A percentile compares a stretch with the other conserved stretches of the same genome.
Evolutionary conservation across 208 protist genomes (phyloP).

Genomic region (Leishmania major): DNA sequence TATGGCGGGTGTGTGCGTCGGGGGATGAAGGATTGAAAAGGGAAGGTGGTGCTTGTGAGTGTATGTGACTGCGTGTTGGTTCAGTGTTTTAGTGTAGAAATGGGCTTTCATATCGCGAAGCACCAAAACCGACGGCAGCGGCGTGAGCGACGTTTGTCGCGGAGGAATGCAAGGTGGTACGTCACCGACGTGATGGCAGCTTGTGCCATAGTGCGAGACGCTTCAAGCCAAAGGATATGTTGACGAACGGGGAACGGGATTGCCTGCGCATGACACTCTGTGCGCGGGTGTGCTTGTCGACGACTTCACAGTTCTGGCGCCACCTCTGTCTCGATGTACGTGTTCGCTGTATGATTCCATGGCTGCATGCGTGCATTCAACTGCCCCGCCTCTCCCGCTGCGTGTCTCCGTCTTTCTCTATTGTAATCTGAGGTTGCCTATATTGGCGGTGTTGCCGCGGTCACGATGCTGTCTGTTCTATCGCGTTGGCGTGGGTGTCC

Average conservation of each 20-base stretch:
- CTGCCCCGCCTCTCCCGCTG: not conserved
- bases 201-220: not conserved
- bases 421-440: not conserved
- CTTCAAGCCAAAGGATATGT: not conserved
- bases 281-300: no score
- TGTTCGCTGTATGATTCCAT: not conserved
- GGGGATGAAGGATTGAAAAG: not conserved
- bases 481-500: not conserved
- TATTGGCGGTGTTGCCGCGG: not conserved
- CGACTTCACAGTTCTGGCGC: not conserved
- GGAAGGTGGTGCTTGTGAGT: not conserved
- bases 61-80: not conserved
- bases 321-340: not conserved
- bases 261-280: not conserved
- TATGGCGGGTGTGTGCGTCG: not conserved
- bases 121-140: no score
- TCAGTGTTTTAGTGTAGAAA: constrained; percentile 2
- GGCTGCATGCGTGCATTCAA: not conserved
- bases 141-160: not conserved
- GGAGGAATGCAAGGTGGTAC: not conserved
- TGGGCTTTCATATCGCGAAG: not conserved
- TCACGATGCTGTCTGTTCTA: not conserved
- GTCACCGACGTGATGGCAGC: not conserved
- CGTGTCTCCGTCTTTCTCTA: not conserved
- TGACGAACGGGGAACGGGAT: not conserved